These are phyloP conservation scores for Spatholobus suberectus DNA, from an alignment of 306 rosid genomes.

Conservation along the genomic window DNA sequence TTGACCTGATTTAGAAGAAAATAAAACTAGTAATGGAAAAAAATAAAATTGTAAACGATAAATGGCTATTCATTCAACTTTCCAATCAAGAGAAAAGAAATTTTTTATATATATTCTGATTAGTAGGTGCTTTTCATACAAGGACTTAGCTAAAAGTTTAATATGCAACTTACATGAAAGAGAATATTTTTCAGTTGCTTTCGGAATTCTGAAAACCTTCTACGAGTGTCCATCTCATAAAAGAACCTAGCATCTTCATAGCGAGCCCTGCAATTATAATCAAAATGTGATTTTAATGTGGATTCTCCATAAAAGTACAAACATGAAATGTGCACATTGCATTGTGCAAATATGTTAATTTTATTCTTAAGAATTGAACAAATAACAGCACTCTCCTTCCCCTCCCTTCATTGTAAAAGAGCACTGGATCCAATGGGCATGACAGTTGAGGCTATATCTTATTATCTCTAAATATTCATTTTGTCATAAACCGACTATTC, in stretches of 20 bases:
- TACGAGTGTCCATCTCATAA: slow-evolving; percentile 78
- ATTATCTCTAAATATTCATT: slow-evolving; percentile 19
- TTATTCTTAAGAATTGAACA: slow-evolving; percentile 9
- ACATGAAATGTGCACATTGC: slow-evolving; percentile 17
- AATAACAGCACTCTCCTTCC: slow-evolving; percentile 1
- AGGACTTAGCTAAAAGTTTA: slow-evolving; percentile 11
- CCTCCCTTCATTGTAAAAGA: neutral
- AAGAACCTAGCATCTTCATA: slow-evolving; percentile 98
- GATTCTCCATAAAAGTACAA: slow-evolving; percentile 20
- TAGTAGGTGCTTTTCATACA: neutral
- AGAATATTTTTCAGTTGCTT: slow-evolving; percentile 79
- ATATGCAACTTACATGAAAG: slow-evolving; percentile 74
- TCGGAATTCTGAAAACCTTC: slow-evolving; percentile 76
- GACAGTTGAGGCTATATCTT: slow-evolving; percentile 14
- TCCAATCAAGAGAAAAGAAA: neutral
- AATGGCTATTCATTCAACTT: slow-evolving; percentile 27
- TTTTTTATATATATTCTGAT: neutral
- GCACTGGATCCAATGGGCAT: neutral
- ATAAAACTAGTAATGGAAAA: neutral
- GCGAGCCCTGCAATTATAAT: slow-evolving; percentile 77
- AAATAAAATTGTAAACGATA: neutral
- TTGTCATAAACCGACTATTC: neutral
- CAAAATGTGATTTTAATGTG: slow-evolving; percentile 19
- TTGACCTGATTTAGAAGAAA: slow-evolving; percentile 9
- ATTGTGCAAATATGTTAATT: neutral